A percentile compares a stretch with the other conserved stretches of the same genome.
These are phyloP conservation scores for Candida michaelii DNA, from an alignment of 805 yeast species.

Conservation along the genomic window DNA sequence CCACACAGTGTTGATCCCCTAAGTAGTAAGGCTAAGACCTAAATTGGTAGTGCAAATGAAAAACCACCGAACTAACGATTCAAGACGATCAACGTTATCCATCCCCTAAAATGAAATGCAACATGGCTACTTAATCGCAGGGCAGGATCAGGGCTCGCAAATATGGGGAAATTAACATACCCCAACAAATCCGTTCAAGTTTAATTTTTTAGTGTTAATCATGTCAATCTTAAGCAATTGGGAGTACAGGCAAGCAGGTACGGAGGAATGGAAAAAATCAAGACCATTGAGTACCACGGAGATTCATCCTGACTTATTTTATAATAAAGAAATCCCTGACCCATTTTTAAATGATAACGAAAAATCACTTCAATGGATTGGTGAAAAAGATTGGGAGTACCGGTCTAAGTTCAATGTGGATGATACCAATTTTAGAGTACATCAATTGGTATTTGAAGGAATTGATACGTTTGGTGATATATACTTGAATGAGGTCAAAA, in stretches of 20 bases:
- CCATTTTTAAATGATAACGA: slow-evolving; percentile 48
- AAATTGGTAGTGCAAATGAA: too few species aligned
- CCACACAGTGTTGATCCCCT: too few species aligned
- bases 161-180: slow-evolving; percentile 2
- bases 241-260: slow-evolving; percentile 13
- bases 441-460: slow-evolving; percentile 41
- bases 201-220: background rate
- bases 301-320: slow-evolving; percentile 43
- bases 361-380: slow-evolving; percentile 49
- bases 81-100: too few species aligned
- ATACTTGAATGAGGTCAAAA: slow-evolving; percentile 34
- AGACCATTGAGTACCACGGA: slow-evolving; percentile 19
- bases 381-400: slow-evolving; percentile 52
- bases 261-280: slow-evolving; percentile 13
- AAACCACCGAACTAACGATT: too few species aligned
- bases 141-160: background rate
- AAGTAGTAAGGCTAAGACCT: too few species aligned
- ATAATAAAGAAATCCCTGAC: slow-evolving; percentile 40
- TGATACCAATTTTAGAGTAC: slow-evolving; percentile 9
- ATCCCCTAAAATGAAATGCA: too few species aligned
- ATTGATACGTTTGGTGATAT: slow-evolving; percentile 45
- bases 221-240: slow-evolving; percentile 11
- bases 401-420: slow-evolving; percentile 18
- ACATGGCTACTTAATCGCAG: background rate
- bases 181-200: background rate